Evolutionary conservation across 2,329 filamentous ascomycete species (phyloP).

Genomic region (Clarireedia paspali): DNA sequence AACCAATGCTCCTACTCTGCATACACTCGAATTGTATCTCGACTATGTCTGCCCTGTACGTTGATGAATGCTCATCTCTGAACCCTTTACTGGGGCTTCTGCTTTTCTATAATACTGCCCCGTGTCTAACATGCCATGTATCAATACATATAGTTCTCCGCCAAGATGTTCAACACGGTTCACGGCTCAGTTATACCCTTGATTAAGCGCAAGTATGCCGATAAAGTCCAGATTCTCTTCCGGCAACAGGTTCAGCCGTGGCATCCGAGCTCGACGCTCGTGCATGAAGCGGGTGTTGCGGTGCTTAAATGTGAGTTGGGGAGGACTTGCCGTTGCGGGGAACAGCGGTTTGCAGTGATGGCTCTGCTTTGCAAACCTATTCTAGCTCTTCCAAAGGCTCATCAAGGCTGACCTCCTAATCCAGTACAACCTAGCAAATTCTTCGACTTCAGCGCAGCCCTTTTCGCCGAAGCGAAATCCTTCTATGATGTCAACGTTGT

Average conservation of each 20-base stretch:
- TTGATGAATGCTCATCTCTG: neutral
- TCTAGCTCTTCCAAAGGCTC: neutral
- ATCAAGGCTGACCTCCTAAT: neutral
- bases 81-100: neutral
- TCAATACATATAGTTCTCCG: conserved; percentile 39
- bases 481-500: conserved; percentile 85
- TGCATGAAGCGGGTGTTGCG: conserved; percentile 77
- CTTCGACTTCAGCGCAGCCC: conserved; percentile 61
- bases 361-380: neutral
- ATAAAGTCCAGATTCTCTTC: conserved; percentile 67
- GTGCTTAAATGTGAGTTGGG: conserved; percentile 55
- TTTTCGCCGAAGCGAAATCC: conserved; percentile 58
- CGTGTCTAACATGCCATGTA: neutral
- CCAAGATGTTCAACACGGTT: conserved; percentile 67
- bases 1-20: conserved; percentile 37
- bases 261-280: conserved; percentile 79
- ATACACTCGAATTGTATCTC: conserved; percentile 62
- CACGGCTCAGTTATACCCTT: conserved; percentile 57
- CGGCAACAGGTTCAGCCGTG: conserved; percentile 90
- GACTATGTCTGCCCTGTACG: conserved; percentile 76
- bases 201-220: conserved; percentile 51
- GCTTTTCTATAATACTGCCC: neutral
- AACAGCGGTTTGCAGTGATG: no score
- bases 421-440: conserved; percentile 38
- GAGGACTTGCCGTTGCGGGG: no score